Conservation (phyloP, 2,329 filamentous ascomycete species). For the Parastagonospora nodorum region DNA sequence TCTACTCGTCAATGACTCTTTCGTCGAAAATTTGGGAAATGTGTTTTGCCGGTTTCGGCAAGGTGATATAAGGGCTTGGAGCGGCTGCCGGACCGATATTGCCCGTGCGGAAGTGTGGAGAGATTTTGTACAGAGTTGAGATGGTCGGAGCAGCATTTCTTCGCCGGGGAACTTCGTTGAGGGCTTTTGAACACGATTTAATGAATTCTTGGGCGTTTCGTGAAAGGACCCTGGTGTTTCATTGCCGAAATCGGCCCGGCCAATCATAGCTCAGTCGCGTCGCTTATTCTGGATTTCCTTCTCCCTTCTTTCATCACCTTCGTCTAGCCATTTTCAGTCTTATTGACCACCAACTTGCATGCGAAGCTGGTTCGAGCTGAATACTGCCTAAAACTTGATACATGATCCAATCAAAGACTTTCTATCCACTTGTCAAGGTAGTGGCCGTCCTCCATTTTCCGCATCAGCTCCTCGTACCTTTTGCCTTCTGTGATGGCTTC, state of each 20-base stretch:
- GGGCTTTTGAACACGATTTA: constrained; percentile 3
- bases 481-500: no score
- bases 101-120: constrained; percentile 21
- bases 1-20: constrained; percentile 25
- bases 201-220: constrained; percentile 11
- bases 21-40: constrained; percentile 34
- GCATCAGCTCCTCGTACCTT: no score
- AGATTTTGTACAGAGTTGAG: constrained; percentile 20
- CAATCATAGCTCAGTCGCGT: constrained; percentile 10
- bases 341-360: no score
- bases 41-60: constrained; percentile 40
- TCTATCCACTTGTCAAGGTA: no score
- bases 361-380: no score
- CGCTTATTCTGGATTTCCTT: no score
- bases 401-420: no score
- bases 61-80: constrained; percentile 21
- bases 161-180: neutral
- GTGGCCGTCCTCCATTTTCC: no score
- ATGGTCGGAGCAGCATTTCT: neutral
- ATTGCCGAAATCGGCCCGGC: constrained; percentile 24
- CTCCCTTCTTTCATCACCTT: no score
- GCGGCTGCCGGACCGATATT: constrained; percentile 24
- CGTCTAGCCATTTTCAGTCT: no score
- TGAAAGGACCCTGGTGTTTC: constrained; percentile 13
- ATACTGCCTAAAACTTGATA: no score